A percentile compares a stretch with the other conserved stretches of the same genome.
phyloP scores from a whole-genome alignment of 441 rosid genomes.

The Aleurites moluccanus region DNA sequence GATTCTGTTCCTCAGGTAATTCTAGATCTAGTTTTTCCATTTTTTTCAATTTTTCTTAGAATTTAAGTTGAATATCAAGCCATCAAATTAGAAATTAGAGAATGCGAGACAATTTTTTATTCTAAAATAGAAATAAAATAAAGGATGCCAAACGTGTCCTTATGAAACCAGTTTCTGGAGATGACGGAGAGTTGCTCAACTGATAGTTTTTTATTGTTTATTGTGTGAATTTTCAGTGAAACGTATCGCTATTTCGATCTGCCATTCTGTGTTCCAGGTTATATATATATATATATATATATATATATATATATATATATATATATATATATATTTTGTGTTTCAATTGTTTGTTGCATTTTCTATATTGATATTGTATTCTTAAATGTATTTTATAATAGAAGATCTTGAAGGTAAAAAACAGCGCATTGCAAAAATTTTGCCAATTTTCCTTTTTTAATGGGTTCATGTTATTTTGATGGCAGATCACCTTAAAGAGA shows the following conservation, averaged over 20 bases:
- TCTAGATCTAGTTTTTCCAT: background rate
- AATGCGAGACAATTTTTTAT: background rate
- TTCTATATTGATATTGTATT: background rate
- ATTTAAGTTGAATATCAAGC: too few relatives aligned
- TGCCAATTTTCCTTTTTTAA: background rate
- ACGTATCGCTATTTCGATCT: conserved; percentile 86
- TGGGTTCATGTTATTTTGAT: conserved; percentile 1
- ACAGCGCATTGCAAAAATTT: background rate
- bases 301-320: too few relatives aligned
- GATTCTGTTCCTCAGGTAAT: conserved; percentile 56
- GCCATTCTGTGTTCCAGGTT: conserved; percentile 53
- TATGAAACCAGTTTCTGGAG: background rate
- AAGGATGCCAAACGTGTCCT: background rate
- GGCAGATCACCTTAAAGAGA: conserved; percentile 61
- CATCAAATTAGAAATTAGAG: background rate
- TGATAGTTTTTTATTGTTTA: background rate
- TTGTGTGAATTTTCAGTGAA: conserved; percentile 16
- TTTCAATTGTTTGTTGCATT: background rate
- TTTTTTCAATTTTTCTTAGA: background rate
- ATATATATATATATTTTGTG: too few relatives aligned
- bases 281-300: background rate
- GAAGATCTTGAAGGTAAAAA: background rate
- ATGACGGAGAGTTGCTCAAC: background rate
- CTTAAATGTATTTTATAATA: background rate
- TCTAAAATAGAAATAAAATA: background rate